phyloP scores from a whole-genome alignment of 2,329 filamentous ascomycete species.

The Beauveria australis region DNA sequence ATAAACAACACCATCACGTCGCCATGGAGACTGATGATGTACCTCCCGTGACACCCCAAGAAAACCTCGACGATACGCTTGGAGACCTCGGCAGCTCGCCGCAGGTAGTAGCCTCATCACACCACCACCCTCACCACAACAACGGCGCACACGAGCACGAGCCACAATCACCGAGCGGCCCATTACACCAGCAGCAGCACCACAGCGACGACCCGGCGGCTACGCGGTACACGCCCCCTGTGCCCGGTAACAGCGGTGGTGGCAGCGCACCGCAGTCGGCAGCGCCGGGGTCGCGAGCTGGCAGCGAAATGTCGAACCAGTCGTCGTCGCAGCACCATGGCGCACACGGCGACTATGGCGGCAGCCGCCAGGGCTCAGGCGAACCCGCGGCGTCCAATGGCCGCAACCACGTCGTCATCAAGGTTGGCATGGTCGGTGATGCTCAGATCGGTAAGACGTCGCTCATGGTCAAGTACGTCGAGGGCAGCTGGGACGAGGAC shows the following conservation, averaged over 20 bases:
- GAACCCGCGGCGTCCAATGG: conserved; percentile 33
- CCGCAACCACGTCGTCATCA: conserved; percentile 82
- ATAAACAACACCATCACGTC: conserved; percentile 7
- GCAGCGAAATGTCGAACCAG: conserved; percentile 45
- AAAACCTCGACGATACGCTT: conserved; percentile 40
- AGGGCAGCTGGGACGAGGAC: conserved; percentile 98
- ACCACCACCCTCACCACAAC: conserved; percentile 14
- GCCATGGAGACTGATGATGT: conserved; percentile 10
- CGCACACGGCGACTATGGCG: conserved; percentile 34
- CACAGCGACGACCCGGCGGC: conserved; percentile 36
- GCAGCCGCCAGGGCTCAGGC: conserved; percentile 26
- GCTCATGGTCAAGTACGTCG: conserved; percentile 98
- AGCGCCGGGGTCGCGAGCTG: conserved; percentile 37
- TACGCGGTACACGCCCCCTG: conserved; percentile 33
- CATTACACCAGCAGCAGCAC: conserved; percentile 33
- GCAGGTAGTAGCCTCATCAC: conserved; percentile 22
- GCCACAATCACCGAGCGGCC: conserved; percentile 39
- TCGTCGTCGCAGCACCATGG: conserved; percentile 20
- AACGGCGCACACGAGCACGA: conserved; percentile 35
- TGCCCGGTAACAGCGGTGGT: conserved; percentile 11
- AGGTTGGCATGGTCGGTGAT: conserved; percentile 98
- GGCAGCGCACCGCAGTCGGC: conserved; percentile 15
- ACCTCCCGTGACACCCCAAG: conserved; percentile 19
- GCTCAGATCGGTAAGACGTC: conserved; percentile 99
- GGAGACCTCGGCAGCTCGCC: conserved; percentile 41